Evolutionary conservation across 1,139 yeast species (phyloP).

Genomic region (Debaryomyces singareniensis): DNA sequence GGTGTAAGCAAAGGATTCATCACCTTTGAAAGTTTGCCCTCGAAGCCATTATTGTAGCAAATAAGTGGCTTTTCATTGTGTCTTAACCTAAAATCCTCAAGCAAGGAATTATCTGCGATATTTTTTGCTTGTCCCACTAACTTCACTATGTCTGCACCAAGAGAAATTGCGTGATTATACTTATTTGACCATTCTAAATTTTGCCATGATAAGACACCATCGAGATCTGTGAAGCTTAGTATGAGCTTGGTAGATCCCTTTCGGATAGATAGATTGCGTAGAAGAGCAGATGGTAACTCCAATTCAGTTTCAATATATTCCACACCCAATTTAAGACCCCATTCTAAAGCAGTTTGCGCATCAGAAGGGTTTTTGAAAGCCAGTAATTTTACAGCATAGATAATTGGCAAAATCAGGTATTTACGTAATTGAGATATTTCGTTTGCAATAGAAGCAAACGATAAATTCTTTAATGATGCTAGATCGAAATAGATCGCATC

Average conservation of each 20-base stretch:
- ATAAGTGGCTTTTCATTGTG: constrained; percentile 60
- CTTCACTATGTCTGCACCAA: constrained; percentile 72
- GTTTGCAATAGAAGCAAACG: constrained; percentile 54
- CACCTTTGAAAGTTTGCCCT: constrained; percentile 76
- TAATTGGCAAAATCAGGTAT: constrained; percentile 61
- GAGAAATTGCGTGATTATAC: constrained; percentile 58
- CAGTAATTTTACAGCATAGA: constrained; percentile 72
- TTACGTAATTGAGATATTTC: constrained; percentile 68
- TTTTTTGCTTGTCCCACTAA: constrained; percentile 72
- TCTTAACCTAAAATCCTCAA: constrained; percentile 59
- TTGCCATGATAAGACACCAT: constrained; percentile 59
- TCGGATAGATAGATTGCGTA: constrained; percentile 23
- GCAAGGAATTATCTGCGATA: constrained; percentile 60
- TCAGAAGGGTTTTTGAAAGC: constrained; percentile 73
- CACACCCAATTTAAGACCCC: constrained; percentile 66
- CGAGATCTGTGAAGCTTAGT: constrained; percentile 75
- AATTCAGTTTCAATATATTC: constrained; percentile 52
- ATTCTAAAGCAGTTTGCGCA: constrained; percentile 45
- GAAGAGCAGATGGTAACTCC: constrained; percentile 28
- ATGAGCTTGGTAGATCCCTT: constrained; percentile 64
- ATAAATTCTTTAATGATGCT: constrained; percentile 54
- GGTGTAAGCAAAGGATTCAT: constrained; percentile 76
- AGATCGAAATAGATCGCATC: constrained; percentile 82
- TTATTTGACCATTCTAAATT: constrained; percentile 68
- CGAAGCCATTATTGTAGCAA: constrained; percentile 75